phyloP scores from a whole-genome alignment of 768 basidiomycete genomes.

The Naganishia randhawae region DNA sequence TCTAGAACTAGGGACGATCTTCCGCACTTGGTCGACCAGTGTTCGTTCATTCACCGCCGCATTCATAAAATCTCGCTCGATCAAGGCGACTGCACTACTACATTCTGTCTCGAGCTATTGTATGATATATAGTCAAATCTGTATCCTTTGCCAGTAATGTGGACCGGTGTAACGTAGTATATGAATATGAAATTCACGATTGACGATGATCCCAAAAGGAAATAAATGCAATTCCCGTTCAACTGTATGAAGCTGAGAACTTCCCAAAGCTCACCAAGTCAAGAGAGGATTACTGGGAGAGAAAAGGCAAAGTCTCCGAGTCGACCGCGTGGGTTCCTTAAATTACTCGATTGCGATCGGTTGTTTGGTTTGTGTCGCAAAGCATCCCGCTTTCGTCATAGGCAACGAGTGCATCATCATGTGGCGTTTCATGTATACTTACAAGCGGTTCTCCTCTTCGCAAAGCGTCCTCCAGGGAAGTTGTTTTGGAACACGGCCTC shows the following conservation, averaged over 20 bases:
- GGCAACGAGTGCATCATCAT: not conserved
- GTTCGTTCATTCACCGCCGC: not conserved
- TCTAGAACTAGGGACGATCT: not conserved
- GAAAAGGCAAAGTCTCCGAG: not conserved
- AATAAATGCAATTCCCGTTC: no score
- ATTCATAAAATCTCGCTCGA: not conserved
- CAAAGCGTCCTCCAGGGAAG: not conserved
- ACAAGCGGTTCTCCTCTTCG: no score
- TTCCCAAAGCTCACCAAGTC: no score
- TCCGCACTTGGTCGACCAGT: not conserved
- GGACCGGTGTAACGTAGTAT: not conserved
- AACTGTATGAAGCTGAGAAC: not conserved
- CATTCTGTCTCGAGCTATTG: not conserved
- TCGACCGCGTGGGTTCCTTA: not conserved
- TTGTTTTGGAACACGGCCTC: not conserved
- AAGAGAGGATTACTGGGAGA: no score
- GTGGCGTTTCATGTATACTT: not conserved
- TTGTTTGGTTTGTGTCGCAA: constrained; percentile 5
- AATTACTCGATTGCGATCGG: constrained; percentile 17
- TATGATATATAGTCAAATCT: constrained; percentile 5
- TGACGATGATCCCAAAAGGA: no score
- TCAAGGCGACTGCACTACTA: not conserved
- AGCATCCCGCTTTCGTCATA: constrained; percentile 14
- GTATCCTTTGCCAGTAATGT: constrained; percentile 1
- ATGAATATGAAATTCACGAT: constrained; percentile 4